Evolutionary conservation across 257 asterid species (phyloP).

Genomic region (Lithospermum erythrorhizon): DNA sequence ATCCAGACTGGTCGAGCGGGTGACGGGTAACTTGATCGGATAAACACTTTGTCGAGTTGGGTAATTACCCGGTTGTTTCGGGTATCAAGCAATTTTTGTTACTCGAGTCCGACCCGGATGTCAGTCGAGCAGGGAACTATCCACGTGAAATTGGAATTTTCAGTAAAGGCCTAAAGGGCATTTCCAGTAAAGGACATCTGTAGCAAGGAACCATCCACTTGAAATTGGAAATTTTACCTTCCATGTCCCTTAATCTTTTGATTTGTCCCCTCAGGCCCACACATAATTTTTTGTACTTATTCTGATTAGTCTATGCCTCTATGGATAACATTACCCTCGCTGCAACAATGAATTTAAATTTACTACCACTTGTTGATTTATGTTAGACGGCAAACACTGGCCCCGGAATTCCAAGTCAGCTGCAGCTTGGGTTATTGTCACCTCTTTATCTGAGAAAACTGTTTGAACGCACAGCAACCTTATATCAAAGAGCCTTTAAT

Average conservation of each 20-base stretch:
- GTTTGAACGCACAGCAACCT: slow-evolving; percentile 95
- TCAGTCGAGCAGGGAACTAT: too few relatives aligned
- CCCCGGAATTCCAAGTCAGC: slow-evolving; percentile 48
- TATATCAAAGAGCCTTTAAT: slow-evolving; percentile 37
- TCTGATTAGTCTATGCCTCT: not conserved
- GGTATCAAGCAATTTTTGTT: too few relatives aligned
- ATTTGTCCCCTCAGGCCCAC: too few relatives aligned
- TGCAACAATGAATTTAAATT: not conserved
- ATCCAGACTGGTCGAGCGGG: too few relatives aligned
- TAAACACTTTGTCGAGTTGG: too few relatives aligned
- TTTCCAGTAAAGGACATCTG: too few relatives aligned
- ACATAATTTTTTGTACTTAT: too few relatives aligned
- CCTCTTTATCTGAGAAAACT: slow-evolving; percentile 81
- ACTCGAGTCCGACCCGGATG: too few relatives aligned
- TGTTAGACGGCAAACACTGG: slow-evolving; percentile 56
- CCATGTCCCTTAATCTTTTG: slow-evolving; percentile 1
- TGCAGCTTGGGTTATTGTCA: slow-evolving; percentile 90
- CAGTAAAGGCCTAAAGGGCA: too few relatives aligned
- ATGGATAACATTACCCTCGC: not conserved
- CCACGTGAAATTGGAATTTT: too few relatives aligned
- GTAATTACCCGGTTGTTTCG: too few relatives aligned
- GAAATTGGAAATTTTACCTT: slow-evolving; percentile 1
- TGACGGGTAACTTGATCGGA: too few relatives aligned
- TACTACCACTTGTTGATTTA: slow-evolving; percentile 6
- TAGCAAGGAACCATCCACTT: not conserved